phyloP scores from a whole-genome alignment of 192 early-diverging fungal species.

The Coemansia sp. region DNA sequence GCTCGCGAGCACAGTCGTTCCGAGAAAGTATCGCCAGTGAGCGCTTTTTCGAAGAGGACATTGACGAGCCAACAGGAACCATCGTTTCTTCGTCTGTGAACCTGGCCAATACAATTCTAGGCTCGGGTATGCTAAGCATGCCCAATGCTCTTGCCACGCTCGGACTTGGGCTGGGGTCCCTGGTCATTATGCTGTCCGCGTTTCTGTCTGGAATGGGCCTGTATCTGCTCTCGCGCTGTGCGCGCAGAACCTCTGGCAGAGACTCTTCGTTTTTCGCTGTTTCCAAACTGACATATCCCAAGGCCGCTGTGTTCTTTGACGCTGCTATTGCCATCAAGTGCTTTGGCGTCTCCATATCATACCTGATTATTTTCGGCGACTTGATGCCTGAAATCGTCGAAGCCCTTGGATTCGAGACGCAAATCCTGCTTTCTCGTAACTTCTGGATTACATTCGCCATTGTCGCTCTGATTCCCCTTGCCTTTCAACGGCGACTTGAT shows the following conservation, averaged over 20 bases:
- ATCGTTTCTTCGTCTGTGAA: slow-evolving; percentile 73
- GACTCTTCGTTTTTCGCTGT: slow-evolving; percentile 88
- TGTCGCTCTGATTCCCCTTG: slow-evolving; percentile 69
- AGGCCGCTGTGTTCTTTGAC: slow-evolving; percentile 87
- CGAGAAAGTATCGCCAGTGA: slow-evolving; percentile 23
- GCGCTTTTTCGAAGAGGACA: slow-evolving; percentile 36
- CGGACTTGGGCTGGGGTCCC: slow-evolving; percentile 79
- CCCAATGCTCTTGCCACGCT: slow-evolving; percentile 82
- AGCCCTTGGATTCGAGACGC: slow-evolving; percentile 28
- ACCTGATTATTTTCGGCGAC: slow-evolving; percentile 94
- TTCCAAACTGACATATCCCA: slow-evolving; percentile 88
- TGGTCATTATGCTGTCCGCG: slow-evolving; percentile 79
- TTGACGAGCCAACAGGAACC: slow-evolving; percentile 61
- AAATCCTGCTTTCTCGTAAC: slow-evolving; percentile 59
- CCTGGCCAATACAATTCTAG: slow-evolving; percentile 93
- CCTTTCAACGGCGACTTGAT: slow-evolving; percentile 81
- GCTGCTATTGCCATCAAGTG: slow-evolving; percentile 98
- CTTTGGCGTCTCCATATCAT: slow-evolving; percentile 94
- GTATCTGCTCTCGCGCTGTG: slow-evolving; percentile 75
- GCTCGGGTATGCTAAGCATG: slow-evolving; percentile 98
- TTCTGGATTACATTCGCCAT: slow-evolving; percentile 89
- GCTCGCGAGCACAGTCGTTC: slow-evolving; percentile 23
- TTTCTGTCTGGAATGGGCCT: slow-evolving; percentile 77
- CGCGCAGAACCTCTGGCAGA: slow-evolving; percentile 73
- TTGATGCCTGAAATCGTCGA: slow-evolving; percentile 75